A percentile compares a stretch with the other conserved stretches of the same genome.
phyloP scores from a whole-genome alignment of 2,329 filamentous ascomycete species.

The Purpureocillium takamizusanense region DNA sequence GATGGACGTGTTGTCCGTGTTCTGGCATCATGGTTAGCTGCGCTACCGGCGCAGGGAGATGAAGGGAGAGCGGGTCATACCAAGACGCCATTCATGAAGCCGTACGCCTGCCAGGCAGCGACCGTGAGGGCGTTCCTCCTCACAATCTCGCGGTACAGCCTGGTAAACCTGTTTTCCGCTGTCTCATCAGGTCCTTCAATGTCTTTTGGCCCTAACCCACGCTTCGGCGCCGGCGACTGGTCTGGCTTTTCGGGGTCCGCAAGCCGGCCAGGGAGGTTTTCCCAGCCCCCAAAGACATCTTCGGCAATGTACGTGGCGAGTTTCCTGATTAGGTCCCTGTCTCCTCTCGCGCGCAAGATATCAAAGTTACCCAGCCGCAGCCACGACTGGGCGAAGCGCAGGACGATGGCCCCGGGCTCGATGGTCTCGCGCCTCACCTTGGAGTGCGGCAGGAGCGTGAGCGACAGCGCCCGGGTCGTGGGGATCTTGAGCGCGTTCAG shows the following conservation, averaged over 20 bases:
- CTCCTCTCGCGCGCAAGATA: slow-evolving; percentile 72
- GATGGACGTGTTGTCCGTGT: slow-evolving; percentile 95
- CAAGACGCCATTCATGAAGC: slow-evolving; percentile 97
- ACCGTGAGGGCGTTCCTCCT: slow-evolving; percentile 81
- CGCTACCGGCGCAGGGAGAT: neutral
- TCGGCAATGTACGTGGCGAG: slow-evolving; percentile 79
- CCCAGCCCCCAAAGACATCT: slow-evolving; percentile 82
- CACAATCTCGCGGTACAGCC: slow-evolving; percentile 80
- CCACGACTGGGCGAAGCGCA: slow-evolving; percentile 87
- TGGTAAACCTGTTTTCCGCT: slow-evolving; percentile 77
- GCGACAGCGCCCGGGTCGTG: slow-evolving; percentile 73
- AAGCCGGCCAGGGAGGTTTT: slow-evolving; percentile 60
- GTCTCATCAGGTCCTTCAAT: slow-evolving; percentile 59
- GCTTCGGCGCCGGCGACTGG: slow-evolving; percentile 30
- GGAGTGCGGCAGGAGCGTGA: slow-evolving; percentile 66
- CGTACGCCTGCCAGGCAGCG: slow-evolving; percentile 93
- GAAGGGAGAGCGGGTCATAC: slow-evolving; percentile 12
- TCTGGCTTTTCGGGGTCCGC: slow-evolving; percentile 39
- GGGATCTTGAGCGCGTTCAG: slow-evolving; percentile 81
- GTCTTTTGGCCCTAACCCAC: slow-evolving; percentile 45
- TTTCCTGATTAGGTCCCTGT: slow-evolving; percentile 63
- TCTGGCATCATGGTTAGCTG: slow-evolving; percentile 30
- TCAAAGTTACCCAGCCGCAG: slow-evolving; percentile 93
- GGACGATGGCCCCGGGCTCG: slow-evolving; percentile 88
- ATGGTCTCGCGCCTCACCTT: slow-evolving; percentile 69